Base-by-base conservation (phyloP, 2,329 filamentous ascomycete genomes). In the Fusarium longipes region DNA sequence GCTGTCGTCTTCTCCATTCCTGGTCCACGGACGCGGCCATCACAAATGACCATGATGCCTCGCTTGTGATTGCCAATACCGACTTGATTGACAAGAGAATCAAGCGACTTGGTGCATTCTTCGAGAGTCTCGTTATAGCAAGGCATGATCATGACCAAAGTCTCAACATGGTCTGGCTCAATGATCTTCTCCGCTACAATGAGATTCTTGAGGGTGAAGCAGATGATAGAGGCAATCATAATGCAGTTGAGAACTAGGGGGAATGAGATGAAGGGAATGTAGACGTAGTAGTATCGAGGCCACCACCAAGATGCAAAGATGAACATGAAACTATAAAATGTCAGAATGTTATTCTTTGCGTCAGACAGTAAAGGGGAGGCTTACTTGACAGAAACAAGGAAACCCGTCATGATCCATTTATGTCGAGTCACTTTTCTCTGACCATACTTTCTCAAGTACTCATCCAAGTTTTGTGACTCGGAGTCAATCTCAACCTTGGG, bases 81-180 rank as follows among this genome's bases (percentile, higher is more conserved):
- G 22, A 57, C 43, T 45, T 73, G 70, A 32, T 63, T 36, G 30
- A 73, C 68, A 8, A 73, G 42, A 67, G 79, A 20, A 75, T 81
- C 12, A 72, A 79, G 68, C 0, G 70, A 73, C 1, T 51, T 48
- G 65, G 74, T 52, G 74, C 75, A 68, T 58, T 82, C 79, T n/a
- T 80, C 77, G 5, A 73, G 56, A 0, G 76, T 80, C 62, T 82
- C 79, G 49, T 81, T 81, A 65, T 82, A 82, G 70, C 80, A 82
- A 18, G 79, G 79, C 52, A 82, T 73, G 12, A 81, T 64, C 48
- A 79, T 71, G 6, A 81, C 77, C 58, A 81, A 68, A 4, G 72
- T 68, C 51, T 81, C 79, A 0, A 74, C 73, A 5, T 68, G 67
- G 8, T 65, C 65, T 0, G 63, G 60, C 38, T 67, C 60, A 44